These are phyloP conservation scores for Globisporangium orthogonon DNA, from an alignment of 352 stramenopile species.

Conservation along the genomic window DNA sequence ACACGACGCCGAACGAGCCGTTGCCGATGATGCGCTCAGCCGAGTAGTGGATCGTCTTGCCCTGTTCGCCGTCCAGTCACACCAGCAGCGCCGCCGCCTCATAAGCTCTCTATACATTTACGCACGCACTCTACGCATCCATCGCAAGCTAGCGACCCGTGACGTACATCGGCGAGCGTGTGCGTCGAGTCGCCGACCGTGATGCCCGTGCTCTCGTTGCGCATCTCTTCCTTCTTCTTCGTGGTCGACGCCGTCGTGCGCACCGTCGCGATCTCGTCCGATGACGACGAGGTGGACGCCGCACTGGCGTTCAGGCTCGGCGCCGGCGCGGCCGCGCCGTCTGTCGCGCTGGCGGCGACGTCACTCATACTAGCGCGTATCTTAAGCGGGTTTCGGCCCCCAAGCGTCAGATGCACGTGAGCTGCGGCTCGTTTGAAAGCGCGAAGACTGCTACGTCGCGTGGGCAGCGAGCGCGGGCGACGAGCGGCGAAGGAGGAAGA, in stretches of 20 bases:
- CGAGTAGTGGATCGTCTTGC: slow-evolving; percentile 93
- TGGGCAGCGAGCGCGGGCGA: neutral
- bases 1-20: slow-evolving; percentile 99
- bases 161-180: slow-evolving; percentile 72
- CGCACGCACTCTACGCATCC: neutral
- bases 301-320: slow-evolving; percentile 10
- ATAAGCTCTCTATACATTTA: too few species aligned
- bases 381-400: neutral
- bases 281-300: neutral
- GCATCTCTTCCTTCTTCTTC: slow-evolving; percentile 75
- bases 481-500: neutral
- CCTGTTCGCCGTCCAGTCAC: slow-evolving; percentile 20
- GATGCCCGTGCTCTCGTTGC: slow-evolving; percentile 81
- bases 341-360: neutral
- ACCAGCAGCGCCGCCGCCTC: too few species aligned
- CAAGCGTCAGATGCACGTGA: neutral
- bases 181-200: slow-evolving; percentile 75
- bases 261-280: slow-evolving; percentile 30
- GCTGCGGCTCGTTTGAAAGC: neutral
- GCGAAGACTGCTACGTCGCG: neutral
- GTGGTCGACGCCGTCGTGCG: slow-evolving; percentile 34
- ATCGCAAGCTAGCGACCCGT: neutral
- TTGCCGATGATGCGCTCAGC: slow-evolving; percentile 99
- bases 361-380: neutral
- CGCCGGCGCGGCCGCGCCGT: slow-evolving; percentile 1